A percentile compares a stretch with the other conserved stretches of the same genome.
Evolutionary conservation across 257 asterid genomes (phyloP).

Genomic region (Ophiorrhiza pumila): DNA sequence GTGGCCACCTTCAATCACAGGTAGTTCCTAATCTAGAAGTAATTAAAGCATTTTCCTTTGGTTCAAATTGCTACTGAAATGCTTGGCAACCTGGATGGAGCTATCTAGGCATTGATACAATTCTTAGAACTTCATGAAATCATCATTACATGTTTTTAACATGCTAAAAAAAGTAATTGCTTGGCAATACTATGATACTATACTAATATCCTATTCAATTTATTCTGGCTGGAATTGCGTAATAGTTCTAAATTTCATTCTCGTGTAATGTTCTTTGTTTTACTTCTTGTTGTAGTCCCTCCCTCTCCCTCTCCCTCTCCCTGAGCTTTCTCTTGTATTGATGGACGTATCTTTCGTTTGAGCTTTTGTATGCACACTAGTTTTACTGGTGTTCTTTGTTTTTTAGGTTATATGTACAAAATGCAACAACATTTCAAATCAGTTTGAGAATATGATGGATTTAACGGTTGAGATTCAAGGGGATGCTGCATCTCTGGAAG

Average conservation of each 20-base stretch:
- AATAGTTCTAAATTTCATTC: background rate
- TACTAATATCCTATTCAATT: background rate
- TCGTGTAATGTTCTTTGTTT: background rate
- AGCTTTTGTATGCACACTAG: too few relatives aligned
- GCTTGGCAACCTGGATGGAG: background rate
- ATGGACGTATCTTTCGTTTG: too few relatives aligned
- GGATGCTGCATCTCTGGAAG: constrained; percentile 90
- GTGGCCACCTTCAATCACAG: constrained; percentile 96
- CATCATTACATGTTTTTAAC: background rate
- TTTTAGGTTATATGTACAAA: constrained; percentile 84
- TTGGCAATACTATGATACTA: background rate
- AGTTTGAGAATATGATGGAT: constrained; percentile 97
- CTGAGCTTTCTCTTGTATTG: too few relatives aligned
- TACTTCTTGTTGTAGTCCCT: background rate
- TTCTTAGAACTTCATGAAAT: background rate
- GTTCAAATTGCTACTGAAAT: too few relatives aligned
- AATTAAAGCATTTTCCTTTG: constrained; percentile 8
- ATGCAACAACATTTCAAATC: constrained; percentile 82
- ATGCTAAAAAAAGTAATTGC: background rate
- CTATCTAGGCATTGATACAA: background rate
- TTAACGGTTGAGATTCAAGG: constrained; percentile 98
- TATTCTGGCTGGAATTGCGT: background rate
- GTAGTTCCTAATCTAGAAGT: constrained; percentile 34
- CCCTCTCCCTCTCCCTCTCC: too few relatives aligned
- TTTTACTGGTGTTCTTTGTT: constrained; percentile 16